A percentile compares a stretch with the other conserved stretches of the same genome.
Conservation (phyloP, 805 yeast species). For the Limtongia smithiae region DNA sequence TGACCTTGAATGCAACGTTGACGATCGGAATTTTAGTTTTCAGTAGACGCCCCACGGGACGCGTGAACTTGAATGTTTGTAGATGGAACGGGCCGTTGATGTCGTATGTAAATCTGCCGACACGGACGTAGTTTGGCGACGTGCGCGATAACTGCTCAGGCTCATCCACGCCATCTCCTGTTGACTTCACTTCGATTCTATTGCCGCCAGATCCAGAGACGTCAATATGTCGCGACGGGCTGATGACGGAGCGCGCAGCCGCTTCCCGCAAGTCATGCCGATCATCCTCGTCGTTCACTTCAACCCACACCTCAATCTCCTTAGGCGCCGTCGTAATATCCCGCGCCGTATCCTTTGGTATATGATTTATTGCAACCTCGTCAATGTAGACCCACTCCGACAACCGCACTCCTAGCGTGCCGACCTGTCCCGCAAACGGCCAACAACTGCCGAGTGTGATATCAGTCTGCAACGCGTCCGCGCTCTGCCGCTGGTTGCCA, state of each 20-base stretch:
- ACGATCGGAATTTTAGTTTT: slow-evolving; percentile 19
- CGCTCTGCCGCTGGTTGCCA: neutral
- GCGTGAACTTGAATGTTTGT: slow-evolving; percentile 30
- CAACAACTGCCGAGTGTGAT: slow-evolving; percentile 35
- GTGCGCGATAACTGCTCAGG: neutral
- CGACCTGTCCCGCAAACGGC: slow-evolving; percentile 36
- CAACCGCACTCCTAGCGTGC: slow-evolving; percentile 33
- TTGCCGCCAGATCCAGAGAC: neutral
- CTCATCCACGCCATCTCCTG: neutral
- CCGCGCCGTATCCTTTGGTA: slow-evolving; percentile 26
- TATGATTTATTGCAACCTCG: slow-evolving; percentile 34
- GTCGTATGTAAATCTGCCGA: slow-evolving; percentile 30
- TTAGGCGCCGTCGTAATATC: slow-evolving; percentile 34
- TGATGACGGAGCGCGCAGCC: neutral
- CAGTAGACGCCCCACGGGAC: slow-evolving; percentile 14
- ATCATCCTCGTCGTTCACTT: slow-evolving; percentile 24
- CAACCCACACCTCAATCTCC: slow-evolving; percentile 34
- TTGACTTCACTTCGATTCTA: neutral
- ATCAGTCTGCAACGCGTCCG: slow-evolving; percentile 28
- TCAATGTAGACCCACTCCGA: slow-evolving; percentile 29
- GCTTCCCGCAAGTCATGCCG: slow-evolving; percentile 8
- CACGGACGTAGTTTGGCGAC: slow-evolving; percentile 24
- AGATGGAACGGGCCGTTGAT: slow-evolving; percentile 24
- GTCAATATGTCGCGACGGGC: neutral
- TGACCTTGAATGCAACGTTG: slow-evolving; percentile 31